Percentiles rank a stretch among this genome's conserved stretches.
Evolutionary conservation across 805 yeast species (phyloP).

Genomic region (Candida takata): DNA sequence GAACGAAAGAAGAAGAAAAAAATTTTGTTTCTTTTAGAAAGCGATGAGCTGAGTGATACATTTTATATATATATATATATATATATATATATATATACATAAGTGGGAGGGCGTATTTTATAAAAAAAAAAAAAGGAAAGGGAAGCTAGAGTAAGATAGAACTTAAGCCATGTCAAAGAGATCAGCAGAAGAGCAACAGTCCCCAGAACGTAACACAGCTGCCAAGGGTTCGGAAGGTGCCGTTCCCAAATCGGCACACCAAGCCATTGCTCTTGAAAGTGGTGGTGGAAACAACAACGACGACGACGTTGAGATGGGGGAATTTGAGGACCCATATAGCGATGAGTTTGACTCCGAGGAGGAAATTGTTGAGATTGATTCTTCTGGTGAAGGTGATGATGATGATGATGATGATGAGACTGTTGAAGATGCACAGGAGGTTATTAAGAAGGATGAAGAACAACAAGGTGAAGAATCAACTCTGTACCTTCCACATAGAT

Average conservation of each 20-base stretch:
- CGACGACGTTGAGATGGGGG: conserved; percentile 62
- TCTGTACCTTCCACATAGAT: conserved; percentile 80
- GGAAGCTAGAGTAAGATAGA: no score
- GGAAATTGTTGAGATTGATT: conserved; percentile 76
- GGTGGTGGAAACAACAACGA: no score
- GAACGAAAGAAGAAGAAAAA: no score
- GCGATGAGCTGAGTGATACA: no score
- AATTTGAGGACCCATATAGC: conserved; percentile 82
- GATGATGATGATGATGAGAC: conserved; percentile 28
- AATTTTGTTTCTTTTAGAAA: no score
- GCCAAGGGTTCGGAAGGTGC: conserved; percentile 13
- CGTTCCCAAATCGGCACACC: conserved; percentile 18
- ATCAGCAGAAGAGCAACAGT: conserved; percentile 15
- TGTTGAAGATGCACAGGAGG: conserved; percentile 29
- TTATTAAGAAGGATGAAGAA: conserved; percentile 30
- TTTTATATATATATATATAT: no score
- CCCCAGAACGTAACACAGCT: conserved; percentile 19
- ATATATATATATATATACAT: no score
- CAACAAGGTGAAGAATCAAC: conserved; percentile 34
- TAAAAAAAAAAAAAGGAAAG: no score
- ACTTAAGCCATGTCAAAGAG: conserved; percentile 24
- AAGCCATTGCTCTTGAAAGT: no score
- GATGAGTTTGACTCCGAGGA: conserved; percentile 92
- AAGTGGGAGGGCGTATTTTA: no score
- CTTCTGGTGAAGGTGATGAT: conserved; percentile 34